phyloP scores from a whole-genome alignment of 257 asterid species.

The Fraxinus anomala region DNA sequence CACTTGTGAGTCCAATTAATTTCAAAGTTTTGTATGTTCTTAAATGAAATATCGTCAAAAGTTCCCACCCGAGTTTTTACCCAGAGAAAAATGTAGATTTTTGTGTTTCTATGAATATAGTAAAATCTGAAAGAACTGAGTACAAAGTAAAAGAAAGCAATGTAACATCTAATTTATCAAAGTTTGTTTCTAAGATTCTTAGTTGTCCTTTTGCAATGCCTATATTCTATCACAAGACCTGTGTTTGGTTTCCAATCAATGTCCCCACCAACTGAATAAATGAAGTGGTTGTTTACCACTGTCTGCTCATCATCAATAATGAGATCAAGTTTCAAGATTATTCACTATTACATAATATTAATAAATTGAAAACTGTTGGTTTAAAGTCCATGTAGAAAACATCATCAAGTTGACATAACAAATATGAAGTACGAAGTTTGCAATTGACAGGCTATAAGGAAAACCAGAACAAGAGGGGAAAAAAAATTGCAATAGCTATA shows the following conservation, averaged over 20 bases:
- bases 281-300: conserved; percentile 24
- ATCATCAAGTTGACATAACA: too few species aligned
- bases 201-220: conserved; percentile 27
- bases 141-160: background rate
- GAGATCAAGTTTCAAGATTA: conserved; percentile 33
- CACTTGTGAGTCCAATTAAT: conserved; percentile 25
- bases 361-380: too few species aligned
- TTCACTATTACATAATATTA: background rate
- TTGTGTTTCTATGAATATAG: background rate
- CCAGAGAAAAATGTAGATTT: background rate
- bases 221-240: conserved; percentile 29
- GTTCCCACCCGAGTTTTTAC: background rate
- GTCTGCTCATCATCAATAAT: conserved; percentile 43
- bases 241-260: conserved; percentile 50
- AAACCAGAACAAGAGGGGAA: background rate
- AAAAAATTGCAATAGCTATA: background rate
- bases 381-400: too few species aligned
- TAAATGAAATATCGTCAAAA: background rate
- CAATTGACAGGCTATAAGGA: background rate
- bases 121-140: background rate
- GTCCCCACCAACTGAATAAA: conserved; percentile 54
- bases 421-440: too few species aligned
- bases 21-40: background rate
- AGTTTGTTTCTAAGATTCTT: conserved; percentile 33
- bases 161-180: background rate